Evolutionary conservation across 2,329 filamentous ascomycete genomes (phyloP), one percentile per base, ranked within the genome.

Genomic region (Gnomoniopsis smithogilvyi): DNA sequence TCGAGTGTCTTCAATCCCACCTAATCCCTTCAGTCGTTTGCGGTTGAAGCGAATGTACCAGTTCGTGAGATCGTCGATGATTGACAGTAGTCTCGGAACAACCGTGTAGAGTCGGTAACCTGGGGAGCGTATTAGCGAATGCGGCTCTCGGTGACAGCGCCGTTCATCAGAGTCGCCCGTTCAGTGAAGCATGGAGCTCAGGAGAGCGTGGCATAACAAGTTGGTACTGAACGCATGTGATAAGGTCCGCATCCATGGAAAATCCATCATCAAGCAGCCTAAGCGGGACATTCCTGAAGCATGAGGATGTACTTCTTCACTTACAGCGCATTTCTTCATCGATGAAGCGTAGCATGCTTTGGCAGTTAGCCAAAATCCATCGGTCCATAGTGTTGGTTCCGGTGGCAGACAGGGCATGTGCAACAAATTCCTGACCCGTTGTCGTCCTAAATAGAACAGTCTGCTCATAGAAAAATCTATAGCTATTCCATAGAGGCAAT

Each of bases 21-120:
- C 87, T 70, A 96, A 92, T 47, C 93, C 93, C 85, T 96, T 97
- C 65, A 96, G 80, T 56, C 93, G 86, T 73, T 90, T 90, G 56
- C 93, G 85, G 79, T 97, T 97, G 79, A 96, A 96, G 62, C 92
- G 85, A 72, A 97, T 97, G 76, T 97, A 97, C 93, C 93, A 97
- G 75, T 98, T 98, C n/a, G 93, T 97, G 3, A 91, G 92, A 75
- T 96, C 92, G 69, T 97, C 94, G 64, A 97, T 96, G 68, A 96
- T 83, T 59, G 83, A 83, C 19, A 96, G 82, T 61, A 98, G 77
- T 63, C 90, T 84, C 8, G 93, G 93, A 48, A 96, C 92, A 48
- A 98, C 94, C 1, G 93, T 98, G 74, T 97, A 98, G 38, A 93
- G 76, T 45, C 90, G 87, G 71, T 92, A 92, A 7, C 78, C 87